Evolutionary conservation across 345 rosid genomes (phyloP).

Genomic region (Chamaenerion angustifolium): DNA sequence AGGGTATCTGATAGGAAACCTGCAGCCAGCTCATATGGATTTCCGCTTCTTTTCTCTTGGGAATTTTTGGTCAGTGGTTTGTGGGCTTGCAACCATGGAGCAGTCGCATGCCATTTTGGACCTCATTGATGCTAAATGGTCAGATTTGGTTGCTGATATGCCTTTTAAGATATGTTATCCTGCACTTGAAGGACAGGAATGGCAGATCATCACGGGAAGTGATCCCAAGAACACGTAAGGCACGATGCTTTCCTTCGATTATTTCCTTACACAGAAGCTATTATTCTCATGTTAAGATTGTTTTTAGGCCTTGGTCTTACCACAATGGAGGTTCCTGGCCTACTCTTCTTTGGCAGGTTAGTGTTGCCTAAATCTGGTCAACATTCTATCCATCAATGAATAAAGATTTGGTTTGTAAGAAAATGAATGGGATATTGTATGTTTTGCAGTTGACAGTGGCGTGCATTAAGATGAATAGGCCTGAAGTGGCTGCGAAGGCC

Average conservation of each 20-base stretch:
- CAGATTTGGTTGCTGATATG: slow-evolving; percentile 69
- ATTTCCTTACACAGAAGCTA: too few relatives aligned
- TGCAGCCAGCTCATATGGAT: slow-evolving; percentile 95
- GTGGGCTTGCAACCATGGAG: slow-evolving; percentile 39
- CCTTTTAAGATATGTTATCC: slow-evolving; percentile 89
- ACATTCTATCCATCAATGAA: too few relatives aligned
- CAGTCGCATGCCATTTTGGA: slow-evolving; percentile 59
- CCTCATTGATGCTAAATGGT: slow-evolving; percentile 72
- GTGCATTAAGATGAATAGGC: slow-evolving; percentile 39
- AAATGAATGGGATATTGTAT: too few relatives aligned
- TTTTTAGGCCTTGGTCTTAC: slow-evolving; percentile 80
- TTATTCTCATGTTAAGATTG: background rate
- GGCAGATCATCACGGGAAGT: slow-evolving; percentile 85
- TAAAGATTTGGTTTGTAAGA: too few relatives aligned
- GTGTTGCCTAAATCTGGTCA: too few relatives aligned
- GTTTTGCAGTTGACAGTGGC: slow-evolving; percentile 48
- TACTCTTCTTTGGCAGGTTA: slow-evolving; percentile 89
- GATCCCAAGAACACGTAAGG: slow-evolving; percentile 87
- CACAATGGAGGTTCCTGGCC: slow-evolving; percentile 99
- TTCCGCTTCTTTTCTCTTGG: slow-evolving; percentile 84
- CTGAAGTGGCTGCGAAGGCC: slow-evolving; percentile 32
- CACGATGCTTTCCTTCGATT: too few relatives aligned
- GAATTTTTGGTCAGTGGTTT: slow-evolving; percentile 61
- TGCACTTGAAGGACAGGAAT: slow-evolving; percentile 71
- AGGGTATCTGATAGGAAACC: slow-evolving; percentile 67